Conservation (phyloP, 1,139 yeast species). For the Sugiyamaella castrensis region DNA sequence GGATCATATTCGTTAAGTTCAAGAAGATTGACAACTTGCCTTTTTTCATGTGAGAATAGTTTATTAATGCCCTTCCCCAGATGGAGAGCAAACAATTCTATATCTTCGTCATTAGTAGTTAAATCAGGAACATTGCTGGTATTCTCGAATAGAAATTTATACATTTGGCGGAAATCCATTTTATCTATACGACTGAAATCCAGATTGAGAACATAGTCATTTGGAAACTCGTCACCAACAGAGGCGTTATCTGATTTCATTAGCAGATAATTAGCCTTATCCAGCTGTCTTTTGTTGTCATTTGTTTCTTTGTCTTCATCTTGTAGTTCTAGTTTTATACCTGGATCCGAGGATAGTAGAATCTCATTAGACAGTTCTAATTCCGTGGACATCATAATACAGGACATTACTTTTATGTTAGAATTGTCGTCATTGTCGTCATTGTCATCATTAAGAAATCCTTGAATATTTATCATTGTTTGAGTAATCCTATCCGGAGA, state of each 20-base stretch:
- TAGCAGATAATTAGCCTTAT: too few species aligned
- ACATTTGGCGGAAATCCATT: slow-evolving; percentile 18
- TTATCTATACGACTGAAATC: slow-evolving; percentile 1
- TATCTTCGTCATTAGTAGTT: slow-evolving; percentile 2
- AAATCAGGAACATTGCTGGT: slow-evolving; percentile 6
- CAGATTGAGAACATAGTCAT: slow-evolving; percentile 10
- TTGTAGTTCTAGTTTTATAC: too few species aligned
- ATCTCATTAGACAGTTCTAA: slow-evolving; percentile 24
- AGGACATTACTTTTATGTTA: slow-evolving; percentile 4
- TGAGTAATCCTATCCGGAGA: slow-evolving; percentile 17
- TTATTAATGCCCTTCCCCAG: slow-evolving; percentile 17
- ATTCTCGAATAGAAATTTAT: slow-evolving; percentile 17
- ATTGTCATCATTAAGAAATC: slow-evolving; percentile 13
- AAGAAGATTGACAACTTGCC: slow-evolving; percentile 14
- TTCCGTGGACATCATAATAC: slow-evolving; percentile 22
- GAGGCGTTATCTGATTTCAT: neutral
- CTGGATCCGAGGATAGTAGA: too few species aligned
- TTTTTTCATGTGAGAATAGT: slow-evolving; percentile 10
- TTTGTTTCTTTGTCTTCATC: too few species aligned
- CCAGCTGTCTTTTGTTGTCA: too few species aligned
- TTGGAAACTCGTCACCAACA: slow-evolving; percentile 2
- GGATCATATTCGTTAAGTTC: slow-evolving; percentile 15
- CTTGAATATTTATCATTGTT: slow-evolving; percentile 16
- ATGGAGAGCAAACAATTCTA: slow-evolving; percentile 12
- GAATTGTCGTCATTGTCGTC: slow-evolving; percentile 1